A percentile compares a stretch with the other conserved stretches of the same genome.
These are phyloP conservation scores for Inosperma sp. DNA, from an alignment of 768 basidiomycete genomes.

Conservation along the genomic window DNA sequence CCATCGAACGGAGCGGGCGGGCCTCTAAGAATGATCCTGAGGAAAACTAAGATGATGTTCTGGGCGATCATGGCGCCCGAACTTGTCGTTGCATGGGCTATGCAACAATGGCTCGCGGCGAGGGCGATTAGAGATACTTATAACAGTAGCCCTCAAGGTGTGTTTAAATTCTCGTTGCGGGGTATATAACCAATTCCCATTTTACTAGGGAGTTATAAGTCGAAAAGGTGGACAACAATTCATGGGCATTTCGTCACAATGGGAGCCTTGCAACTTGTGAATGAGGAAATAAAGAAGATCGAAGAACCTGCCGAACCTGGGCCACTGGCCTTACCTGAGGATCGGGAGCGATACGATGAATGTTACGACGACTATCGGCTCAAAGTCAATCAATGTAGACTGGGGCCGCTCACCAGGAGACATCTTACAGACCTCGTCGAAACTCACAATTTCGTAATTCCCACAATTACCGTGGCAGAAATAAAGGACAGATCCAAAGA, in stretches of 20 bases:
- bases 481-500: conserved; percentile 33
- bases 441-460: conserved; percentile 6
- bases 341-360: no score
- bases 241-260: conserved; percentile 15
- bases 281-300: no score
- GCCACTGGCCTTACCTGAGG: conserved; percentile 2
- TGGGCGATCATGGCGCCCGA: conserved; percentile 10
- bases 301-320: neutral
- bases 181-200: neutral
- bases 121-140: neutral
- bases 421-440: neutral
- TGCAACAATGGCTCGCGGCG: conserved; percentile 9
- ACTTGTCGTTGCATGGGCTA: conserved; percentile 6
- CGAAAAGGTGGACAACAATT: conserved; percentile 10
- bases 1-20: neutral
- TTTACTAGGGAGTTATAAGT: no score
- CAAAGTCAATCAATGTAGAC: no score
- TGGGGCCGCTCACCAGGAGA: no score
- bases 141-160: conserved; percentile 1
- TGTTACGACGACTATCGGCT: no score
- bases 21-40: neutral
- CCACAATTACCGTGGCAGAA: conserved; percentile 11
- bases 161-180: neutral
- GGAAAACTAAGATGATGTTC: neutral
- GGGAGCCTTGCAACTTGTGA: no score